Evolutionary conservation across 805 yeast genomes (phyloP).

Genomic region (Suhomyces sp.): DNA sequence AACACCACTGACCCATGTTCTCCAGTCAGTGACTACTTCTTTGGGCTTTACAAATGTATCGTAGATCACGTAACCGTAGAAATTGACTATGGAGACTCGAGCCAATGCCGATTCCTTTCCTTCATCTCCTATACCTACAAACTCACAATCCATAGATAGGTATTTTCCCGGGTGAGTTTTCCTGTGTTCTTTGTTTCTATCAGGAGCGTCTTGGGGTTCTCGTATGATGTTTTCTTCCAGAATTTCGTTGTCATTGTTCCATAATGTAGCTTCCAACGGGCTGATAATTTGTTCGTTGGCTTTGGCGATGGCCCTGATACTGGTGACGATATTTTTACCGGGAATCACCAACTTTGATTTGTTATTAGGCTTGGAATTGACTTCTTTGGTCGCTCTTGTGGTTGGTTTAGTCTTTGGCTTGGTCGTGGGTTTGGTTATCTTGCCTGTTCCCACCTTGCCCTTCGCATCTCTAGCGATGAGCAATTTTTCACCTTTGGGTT

Average conservation of each 20-base stretch:
- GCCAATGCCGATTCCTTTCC: slow-evolving; percentile 74
- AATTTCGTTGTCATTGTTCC: slow-evolving; percentile 1
- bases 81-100: slow-evolving; percentile 83
- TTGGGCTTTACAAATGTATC: slow-evolving; percentile 76
- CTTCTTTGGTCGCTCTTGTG: neutral
- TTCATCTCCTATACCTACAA: slow-evolving; percentile 83
- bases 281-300: neutral
- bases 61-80: slow-evolving; percentile 64
- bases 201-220: neutral
- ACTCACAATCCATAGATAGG: slow-evolving; percentile 87
- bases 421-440: neutral
- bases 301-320: neutral
- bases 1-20: slow-evolving; percentile 91
- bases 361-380: neutral
- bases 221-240: neutral
- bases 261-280: slow-evolving; percentile 1
- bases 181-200: slow-evolving; percentile 14
- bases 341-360: neutral
- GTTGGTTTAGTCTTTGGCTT: neutral
- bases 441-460: neutral
- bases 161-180: slow-evolving; percentile 62
- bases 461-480: neutral
- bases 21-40: slow-evolving; percentile 80
- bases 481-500: neutral
- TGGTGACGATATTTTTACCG: neutral